Evolutionary conservation across 768 basidiomycete genomes (phyloP).

Genomic region (Dioszegia aurantiaca): DNA sequence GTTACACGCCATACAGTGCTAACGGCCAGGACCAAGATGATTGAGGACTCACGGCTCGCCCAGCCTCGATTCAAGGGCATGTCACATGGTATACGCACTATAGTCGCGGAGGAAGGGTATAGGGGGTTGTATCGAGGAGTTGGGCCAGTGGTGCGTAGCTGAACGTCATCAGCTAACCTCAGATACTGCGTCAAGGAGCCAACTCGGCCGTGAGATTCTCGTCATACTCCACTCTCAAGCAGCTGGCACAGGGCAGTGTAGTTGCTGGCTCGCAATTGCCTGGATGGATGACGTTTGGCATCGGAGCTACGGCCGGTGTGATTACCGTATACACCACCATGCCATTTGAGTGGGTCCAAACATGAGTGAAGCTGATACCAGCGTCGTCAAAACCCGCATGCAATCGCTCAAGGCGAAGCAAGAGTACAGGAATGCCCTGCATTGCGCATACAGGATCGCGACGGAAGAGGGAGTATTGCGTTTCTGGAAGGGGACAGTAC

Average conservation of each 20-base stretch:
- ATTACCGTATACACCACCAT: conserved; percentile 73
- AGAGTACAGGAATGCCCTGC: conserved; percentile 89
- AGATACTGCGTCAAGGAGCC: conserved; percentile 98
- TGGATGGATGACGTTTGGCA: conserved; percentile 83
- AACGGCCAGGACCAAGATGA: conserved; percentile 78
- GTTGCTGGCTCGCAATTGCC: conserved; percentile 82
- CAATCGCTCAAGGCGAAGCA: conserved; percentile 78
- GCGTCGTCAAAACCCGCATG: conserved; percentile 97
- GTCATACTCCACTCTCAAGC: conserved; percentile 89
- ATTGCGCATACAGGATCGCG: conserved; percentile 90
- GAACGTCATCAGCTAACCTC: conserved; percentile 7
- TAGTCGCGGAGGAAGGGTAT: conserved; percentile 80
- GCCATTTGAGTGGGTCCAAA: conserved; percentile 53
- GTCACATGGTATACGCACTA: conserved; percentile 74
- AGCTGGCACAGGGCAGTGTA: conserved; percentile 79
- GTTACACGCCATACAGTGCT: conserved; percentile 40
- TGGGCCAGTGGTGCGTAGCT: conserved; percentile 76
- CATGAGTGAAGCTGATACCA: conserved; percentile 47
- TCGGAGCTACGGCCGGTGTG: conserved; percentile 87
- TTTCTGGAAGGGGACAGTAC: conserved; percentile 97
- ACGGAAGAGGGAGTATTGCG: conserved; percentile 86
- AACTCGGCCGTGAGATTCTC: conserved; percentile 96
- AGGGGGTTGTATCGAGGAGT: conserved; percentile 75
- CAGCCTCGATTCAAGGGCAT: conserved; percentile 82
- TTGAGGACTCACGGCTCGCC: conserved; percentile 84